phyloP scores from a whole-genome alignment of 345 rosid species.

The Heritiera littoralis region DNA sequence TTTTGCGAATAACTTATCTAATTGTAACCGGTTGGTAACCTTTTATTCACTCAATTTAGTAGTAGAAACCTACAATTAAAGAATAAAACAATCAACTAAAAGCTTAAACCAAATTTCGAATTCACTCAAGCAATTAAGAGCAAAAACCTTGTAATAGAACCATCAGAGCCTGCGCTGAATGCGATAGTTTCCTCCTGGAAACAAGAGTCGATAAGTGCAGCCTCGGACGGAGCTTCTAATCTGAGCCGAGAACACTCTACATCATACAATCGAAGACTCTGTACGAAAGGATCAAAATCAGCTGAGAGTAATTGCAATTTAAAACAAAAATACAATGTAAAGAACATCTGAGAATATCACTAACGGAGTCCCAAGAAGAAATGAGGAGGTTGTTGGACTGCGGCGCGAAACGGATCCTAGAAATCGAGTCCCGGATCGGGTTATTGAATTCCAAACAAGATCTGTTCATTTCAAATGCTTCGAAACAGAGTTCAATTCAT shows the following conservation, averaged over 20 bases:
- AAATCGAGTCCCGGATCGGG: slow-evolving; percentile 65
- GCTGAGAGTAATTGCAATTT: not conserved
- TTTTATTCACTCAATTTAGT: not conserved
- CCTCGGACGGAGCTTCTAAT: slow-evolving; percentile 44
- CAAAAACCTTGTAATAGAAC: slow-evolving; percentile 67
- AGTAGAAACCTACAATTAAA: not conserved
- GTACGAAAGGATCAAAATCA: slow-evolving; percentile 6
- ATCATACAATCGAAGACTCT: slow-evolving; percentile 74
- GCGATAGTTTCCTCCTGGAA: slow-evolving; percentile 60
- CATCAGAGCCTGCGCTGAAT: slow-evolving; percentile 65
- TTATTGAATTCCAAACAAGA: slow-evolving; percentile 45
- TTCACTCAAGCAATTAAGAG: not conserved
- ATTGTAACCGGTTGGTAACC: not conserved
- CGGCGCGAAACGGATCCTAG: slow-evolving; percentile 75
- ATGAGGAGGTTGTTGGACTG: slow-evolving; percentile 71
- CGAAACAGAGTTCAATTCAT: not conserved
- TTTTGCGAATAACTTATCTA: not conserved
- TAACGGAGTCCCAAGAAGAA: slow-evolving; percentile 91
- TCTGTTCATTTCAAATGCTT: slow-evolving; percentile 28
- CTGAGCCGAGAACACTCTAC: slow-evolving; percentile 62
- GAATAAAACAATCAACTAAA: not conserved
- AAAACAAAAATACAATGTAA: not conserved
- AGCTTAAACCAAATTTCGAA: not conserved
- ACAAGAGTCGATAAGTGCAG: slow-evolving; percentile 85
- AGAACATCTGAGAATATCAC: slow-evolving; percentile 24